Conservation (phyloP, 2,329 filamentous ascomycete species). For the Eurotiales sp. region DNA sequence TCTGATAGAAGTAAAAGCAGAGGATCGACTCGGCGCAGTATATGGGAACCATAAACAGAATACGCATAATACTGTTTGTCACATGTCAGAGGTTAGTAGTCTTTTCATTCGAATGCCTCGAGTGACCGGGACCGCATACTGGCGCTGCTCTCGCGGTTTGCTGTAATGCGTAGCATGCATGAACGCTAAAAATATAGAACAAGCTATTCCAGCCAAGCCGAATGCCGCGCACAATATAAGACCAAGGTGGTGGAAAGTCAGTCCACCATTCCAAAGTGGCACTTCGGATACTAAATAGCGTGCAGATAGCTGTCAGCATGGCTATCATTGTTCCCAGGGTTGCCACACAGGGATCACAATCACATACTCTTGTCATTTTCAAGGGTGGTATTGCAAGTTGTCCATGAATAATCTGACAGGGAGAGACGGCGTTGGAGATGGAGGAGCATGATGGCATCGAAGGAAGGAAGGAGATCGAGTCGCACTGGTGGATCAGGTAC, state of each 20-base stretch:
- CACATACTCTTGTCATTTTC: slow-evolving; percentile 45
- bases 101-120: not conserved
- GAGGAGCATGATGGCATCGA: slow-evolving; percentile 5
- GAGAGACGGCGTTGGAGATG: slow-evolving; percentile 11
- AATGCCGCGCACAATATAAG: slow-evolving; percentile 53
- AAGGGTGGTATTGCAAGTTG: slow-evolving; percentile 49
- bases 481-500: not conserved
- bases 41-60: slow-evolving; percentile 82
- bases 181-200: slow-evolving; percentile 54
- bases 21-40: slow-evolving; percentile 73
- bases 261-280: slow-evolving; percentile 48
- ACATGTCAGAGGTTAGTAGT: not conserved
- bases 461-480: too few species aligned
- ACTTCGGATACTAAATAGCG: slow-evolving; percentile 43
- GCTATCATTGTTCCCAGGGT: not conserved
- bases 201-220: slow-evolving; percentile 47
- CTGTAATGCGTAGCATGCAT: slow-evolving; percentile 59
- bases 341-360: not conserved
- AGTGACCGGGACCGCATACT: slow-evolving; percentile 40
- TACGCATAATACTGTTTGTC: slow-evolving; percentile 71
- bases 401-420: slow-evolving; percentile 11
- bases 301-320: not conserved
- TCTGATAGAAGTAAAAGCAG: slow-evolving; percentile 68
- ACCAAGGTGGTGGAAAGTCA: slow-evolving; percentile 57
- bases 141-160: slow-evolving; percentile 57